Evolutionary conservation across 169 alveolate species (phyloP).

Genomic region (Plasmodium chabaudi): DNA sequence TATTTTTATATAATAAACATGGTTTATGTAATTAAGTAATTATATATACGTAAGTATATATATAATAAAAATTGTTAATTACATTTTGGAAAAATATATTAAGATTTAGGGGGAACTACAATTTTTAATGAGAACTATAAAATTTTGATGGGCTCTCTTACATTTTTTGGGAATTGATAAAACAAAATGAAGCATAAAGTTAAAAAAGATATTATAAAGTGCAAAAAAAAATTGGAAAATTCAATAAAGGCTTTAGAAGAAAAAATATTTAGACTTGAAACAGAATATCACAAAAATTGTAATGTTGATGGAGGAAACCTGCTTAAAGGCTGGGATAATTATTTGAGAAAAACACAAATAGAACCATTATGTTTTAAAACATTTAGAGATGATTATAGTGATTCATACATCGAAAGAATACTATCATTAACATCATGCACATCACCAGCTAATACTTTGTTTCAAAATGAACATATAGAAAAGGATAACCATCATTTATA

Average conservation of each 20-base stretch:
- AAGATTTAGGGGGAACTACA: too few species aligned
- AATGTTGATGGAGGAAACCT: slow-evolving; percentile 73
- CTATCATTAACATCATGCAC: slow-evolving; percentile 71
- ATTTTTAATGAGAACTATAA: too few species aligned
- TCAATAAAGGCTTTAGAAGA: slow-evolving; percentile 74
- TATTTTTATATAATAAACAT: too few species aligned
- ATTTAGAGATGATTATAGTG: slow-evolving; percentile 66
- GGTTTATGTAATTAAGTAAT: too few species aligned
- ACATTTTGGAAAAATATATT: too few species aligned
- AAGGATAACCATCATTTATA: neutral
- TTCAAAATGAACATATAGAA: slow-evolving; percentile 22
- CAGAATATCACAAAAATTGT: slow-evolving; percentile 69
- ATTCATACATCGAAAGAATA: slow-evolving; percentile 56
- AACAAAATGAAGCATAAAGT: slow-evolving; percentile 71
- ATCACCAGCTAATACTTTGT: slow-evolving; percentile 46
- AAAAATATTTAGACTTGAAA: slow-evolving; percentile 73
- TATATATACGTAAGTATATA: too few species aligned
- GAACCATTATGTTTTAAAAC: slow-evolving; percentile 71
- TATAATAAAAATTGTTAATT: too few species aligned
- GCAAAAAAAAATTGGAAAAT: slow-evolving; percentile 64
- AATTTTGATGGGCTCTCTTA: too few species aligned
- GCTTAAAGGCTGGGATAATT: slow-evolving; percentile 70
- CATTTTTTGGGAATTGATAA: neutral
- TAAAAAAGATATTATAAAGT: slow-evolving; percentile 64
- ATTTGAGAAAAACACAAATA: slow-evolving; percentile 42